These are phyloP conservation scores for Myriosclerotinia duriaeana DNA, from an alignment of 2,329 filamentous ascomycete species.

Conservation along the genomic window DNA sequence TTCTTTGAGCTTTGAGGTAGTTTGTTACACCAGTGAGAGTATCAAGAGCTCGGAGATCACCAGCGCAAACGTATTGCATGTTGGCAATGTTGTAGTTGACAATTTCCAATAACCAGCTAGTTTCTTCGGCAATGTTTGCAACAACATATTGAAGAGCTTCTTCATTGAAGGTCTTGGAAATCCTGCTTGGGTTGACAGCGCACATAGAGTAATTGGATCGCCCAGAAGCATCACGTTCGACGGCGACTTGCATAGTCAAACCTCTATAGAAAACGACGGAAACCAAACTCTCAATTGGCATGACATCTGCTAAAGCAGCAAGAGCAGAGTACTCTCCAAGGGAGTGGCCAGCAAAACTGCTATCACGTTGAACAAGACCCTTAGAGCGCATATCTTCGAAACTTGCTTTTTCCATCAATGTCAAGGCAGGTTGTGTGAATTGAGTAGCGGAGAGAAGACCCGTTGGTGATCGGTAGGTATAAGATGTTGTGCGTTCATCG, in stretches of 20 bases:
- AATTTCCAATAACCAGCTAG: conserved; percentile 94
- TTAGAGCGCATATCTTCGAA: conserved; percentile 99
- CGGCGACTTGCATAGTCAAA: conserved; percentile 97
- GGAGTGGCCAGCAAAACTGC: conserved; percentile 96
- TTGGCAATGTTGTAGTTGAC: conserved; percentile 87
- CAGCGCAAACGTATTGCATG: conserved; percentile 72
- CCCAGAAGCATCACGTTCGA: conserved; percentile 89
- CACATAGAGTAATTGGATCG: conserved; percentile 99
- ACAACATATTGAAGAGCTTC: conserved; percentile 96
- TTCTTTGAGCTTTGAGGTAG: conserved; percentile 93
- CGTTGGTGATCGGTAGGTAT: conserved; percentile 94
- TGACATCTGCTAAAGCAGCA: conserved; percentile 92
- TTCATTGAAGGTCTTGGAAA: conserved; percentile 98
- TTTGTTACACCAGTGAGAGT: conserved; percentile 73
- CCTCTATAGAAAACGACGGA: conserved; percentile 99
- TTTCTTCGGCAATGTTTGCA: conserved; percentile 90
- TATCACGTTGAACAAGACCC: conserved; percentile 92
- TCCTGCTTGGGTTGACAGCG: conserved; percentile 96
- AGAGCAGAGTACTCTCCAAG: conserved; percentile 97
- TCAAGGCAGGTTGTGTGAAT: conserved; percentile 96
- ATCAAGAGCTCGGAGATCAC: conserved; percentile 69
- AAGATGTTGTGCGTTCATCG: conserved; percentile 85
- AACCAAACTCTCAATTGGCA: conserved; percentile 98
- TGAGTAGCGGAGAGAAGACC: conserved; percentile 95
- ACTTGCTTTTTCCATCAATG: conserved; percentile 98